Evolutionary conservation across 2,329 filamentous ascomycete species (phyloP), one percentile per base, ranked within the genome.

Genomic region (Cordyceps cateniannulata): DNA sequence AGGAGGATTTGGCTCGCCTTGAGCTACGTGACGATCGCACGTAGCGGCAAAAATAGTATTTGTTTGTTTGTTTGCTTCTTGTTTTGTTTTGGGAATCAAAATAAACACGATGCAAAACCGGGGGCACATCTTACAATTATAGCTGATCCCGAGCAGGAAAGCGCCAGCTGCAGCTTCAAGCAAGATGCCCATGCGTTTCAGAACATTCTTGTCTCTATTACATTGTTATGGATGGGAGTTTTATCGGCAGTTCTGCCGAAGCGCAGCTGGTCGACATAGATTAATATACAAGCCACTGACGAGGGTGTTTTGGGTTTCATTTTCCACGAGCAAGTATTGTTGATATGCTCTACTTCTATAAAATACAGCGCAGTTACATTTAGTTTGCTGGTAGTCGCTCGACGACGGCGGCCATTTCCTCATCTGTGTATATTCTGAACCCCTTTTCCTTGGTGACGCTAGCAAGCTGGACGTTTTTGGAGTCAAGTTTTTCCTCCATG

Each of bases 401-500:
- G 63, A 99, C 95, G 63, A 96, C 92, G 50, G 86, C 83, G 63
- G 90, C 90, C 95, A 99, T 99, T 81, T 98, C 93, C 71, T 93
- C 91, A 70, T 99, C 95, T 62, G 88, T 89, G 82, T 99, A 99
- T 86, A 99, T 97, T 79, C 91, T 89, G 84, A 99, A 99, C 61
- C 95, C 95, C 78, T 90, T 93, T 67, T 97, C 93, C 82, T 93
- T 96, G 65, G 95, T 99, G 62, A 99, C 95, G 73, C 93, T 98
- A 59, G 95, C 95, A 68, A 99, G 78, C 81, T 99, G 95, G 66
- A 99, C 95, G 73, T 99, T 99, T 85, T 99, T 99, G 65, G 92
- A 85, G 74, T 99, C 95, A 63, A 99, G 83, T 81, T 99, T 99
- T 86, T 99, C 95, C 79, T 99, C 95, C 95, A 99, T 99, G 68